A percentile compares a stretch with the other conserved stretches of the same genome.
Evolutionary conservation across 108 stramenopile genomes (phyloP).

Genomic region (Skeletonema costatum): DNA sequence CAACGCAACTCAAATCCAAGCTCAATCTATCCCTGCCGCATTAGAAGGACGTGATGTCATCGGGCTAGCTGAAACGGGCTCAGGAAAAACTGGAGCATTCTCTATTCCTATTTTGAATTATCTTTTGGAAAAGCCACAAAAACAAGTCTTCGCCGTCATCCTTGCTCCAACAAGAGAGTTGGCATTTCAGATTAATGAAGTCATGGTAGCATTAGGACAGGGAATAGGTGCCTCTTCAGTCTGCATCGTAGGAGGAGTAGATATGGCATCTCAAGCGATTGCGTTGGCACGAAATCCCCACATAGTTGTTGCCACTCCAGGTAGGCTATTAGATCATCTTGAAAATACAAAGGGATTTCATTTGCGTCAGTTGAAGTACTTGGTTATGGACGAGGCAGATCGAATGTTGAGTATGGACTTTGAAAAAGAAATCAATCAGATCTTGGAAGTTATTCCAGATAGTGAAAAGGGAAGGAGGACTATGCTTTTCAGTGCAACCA

Average conservation of each 20-base stretch:
- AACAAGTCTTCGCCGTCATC: conserved; percentile 84
- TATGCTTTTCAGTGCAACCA: conserved; percentile 97
- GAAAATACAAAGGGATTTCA: conserved; percentile 98
- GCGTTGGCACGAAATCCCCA: conserved; percentile 98
- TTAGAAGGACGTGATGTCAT: conserved; percentile 87
- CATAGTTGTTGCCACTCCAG: conserved; percentile 97
- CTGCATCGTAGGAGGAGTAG: conserved; percentile 98
- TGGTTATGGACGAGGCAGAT: conserved; percentile 99
- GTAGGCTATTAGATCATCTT: conserved; percentile 96
- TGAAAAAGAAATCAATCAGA: conserved; percentile 91
- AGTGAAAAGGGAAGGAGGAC: conserved; percentile 73
- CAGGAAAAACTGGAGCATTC: conserved; percentile 96
- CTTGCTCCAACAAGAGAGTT: conserved; percentile 98
- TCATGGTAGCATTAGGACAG: conserved; percentile 90
- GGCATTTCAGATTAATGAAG: conserved; percentile 99
- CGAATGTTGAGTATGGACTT: conserved; percentile 95
- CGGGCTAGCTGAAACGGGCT: conserved; percentile 92
- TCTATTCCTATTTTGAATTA: conserved; percentile 91
- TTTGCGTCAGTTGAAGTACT: conserved; percentile 86
- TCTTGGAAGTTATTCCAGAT: conserved; percentile 90
- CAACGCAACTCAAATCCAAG: conserved; percentile 94
- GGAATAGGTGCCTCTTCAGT: conserved; percentile 89
- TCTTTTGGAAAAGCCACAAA: conserved; percentile 85
- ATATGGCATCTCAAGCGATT: conserved; percentile 91
- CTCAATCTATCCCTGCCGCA: conserved; percentile 86